phyloP scores from a whole-genome alignment of 2,329 filamentous ascomycete species.

The Penicillium nordicum region DNA sequence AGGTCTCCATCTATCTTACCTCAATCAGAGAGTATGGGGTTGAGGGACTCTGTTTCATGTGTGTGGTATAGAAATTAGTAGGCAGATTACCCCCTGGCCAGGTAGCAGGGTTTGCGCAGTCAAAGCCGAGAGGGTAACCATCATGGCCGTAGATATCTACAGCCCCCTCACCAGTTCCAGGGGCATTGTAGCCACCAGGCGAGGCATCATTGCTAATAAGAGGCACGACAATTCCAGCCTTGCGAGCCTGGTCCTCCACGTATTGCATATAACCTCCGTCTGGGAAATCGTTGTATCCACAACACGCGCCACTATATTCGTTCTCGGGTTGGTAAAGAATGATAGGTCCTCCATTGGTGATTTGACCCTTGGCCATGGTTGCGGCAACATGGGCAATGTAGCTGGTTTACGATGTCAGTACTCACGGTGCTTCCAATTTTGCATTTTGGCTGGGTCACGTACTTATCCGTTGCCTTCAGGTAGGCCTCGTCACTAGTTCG shows the following conservation, averaged over 20 bases:
- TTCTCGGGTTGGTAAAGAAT: conserved; percentile 80
- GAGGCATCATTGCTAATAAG: conserved; percentile 71
- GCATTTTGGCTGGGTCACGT: conserved; percentile 13
- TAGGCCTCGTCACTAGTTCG: conserved; percentile 62
- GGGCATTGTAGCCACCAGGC: conserved; percentile 60
- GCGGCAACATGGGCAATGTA: conserved; percentile 61
- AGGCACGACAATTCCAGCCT: conserved; percentile 69
- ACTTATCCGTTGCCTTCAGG: conserved; percentile 65
- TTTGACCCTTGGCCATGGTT: conserved; percentile 70
- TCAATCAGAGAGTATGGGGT: conserved; percentile 66
- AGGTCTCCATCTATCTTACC: conserved; percentile 26
- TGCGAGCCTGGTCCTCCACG: conserved; percentile 64
- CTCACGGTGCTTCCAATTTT: not conserved
- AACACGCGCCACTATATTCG: conserved; percentile 61
- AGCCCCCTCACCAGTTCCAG: conserved; percentile 55
- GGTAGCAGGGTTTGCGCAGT: conserved; percentile 52
- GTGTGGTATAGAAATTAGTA: conserved; percentile 52
- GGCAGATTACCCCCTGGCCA: conserved; percentile 61
- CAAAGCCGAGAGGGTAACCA: conserved; percentile 54
- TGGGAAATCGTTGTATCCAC: conserved; percentile 54
- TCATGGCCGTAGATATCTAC: conserved; percentile 67
- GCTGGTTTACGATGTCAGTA: conserved; percentile 31
- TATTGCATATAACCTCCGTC: conserved; percentile 67
- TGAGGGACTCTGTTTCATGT: conserved; percentile 59
- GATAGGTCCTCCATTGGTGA: conserved; percentile 77